These are phyloP conservation scores for Dactylellina parvicollis DNA, from an alignment of 2,329 filamentous ascomycete species.

Conservation along the genomic window DNA sequence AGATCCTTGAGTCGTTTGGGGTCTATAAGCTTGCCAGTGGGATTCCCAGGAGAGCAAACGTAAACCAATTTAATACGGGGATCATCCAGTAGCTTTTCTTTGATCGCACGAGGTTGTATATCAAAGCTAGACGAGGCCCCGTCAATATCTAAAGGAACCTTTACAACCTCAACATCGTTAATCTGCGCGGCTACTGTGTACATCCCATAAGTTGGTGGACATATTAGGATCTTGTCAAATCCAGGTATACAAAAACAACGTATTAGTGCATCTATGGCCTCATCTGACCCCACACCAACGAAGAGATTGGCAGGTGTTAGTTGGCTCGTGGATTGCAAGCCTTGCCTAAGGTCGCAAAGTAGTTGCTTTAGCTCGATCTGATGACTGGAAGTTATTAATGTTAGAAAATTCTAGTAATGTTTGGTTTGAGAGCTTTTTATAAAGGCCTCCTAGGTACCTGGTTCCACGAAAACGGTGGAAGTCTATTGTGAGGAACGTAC, in stretches of 20 bases:
- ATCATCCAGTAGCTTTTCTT: constrained; percentile 71
- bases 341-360: constrained; percentile 85
- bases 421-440: too few species aligned
- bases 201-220: constrained; percentile 98
- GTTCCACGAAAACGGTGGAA: too few species aligned
- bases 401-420: constrained; percentile 7
- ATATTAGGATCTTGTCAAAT: constrained; percentile 88
- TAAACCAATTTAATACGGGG: constrained; percentile 85
- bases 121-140: constrained; percentile 71
- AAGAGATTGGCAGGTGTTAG: constrained; percentile 87
- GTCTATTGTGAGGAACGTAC: constrained; percentile 61
- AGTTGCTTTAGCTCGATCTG: constrained; percentile 85
- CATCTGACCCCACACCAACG: constrained; percentile 93
- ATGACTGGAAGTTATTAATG: constrained; percentile 67
- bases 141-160: constrained; percentile 72
- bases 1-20: constrained; percentile 78
- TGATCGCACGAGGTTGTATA: constrained; percentile 76
- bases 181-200: constrained; percentile 93
- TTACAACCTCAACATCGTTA: constrained; percentile 87
- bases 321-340: constrained; percentile 63
- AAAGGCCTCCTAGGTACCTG: too few species aligned
- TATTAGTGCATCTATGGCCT: constrained; percentile 93
- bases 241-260: constrained; percentile 92
- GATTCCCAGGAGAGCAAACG: constrained; percentile 94
- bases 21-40: constrained; percentile 80